Evolutionary conservation across 345 rosid genomes (phyloP), one percentile per base, ranked within the genome.

Genomic region (Arabidopsis arenosa): DNA sequence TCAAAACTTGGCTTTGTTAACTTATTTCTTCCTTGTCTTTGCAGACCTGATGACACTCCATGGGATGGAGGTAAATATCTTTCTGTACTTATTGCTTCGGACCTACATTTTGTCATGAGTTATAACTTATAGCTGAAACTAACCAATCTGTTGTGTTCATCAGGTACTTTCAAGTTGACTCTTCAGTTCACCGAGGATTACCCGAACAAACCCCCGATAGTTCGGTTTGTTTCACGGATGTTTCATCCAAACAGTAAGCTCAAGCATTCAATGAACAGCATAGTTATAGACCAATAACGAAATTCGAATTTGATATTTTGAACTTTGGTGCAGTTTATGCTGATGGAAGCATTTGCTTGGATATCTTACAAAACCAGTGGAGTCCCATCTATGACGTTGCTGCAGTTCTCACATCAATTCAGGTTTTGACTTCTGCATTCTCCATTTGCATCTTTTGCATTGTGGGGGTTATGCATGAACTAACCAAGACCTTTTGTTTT

Each of bases 341-440:
- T 0, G 95, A 90, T 85, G 92, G 95, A 72, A 87, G 92, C 72
- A 89, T 89, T 57, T 89, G 95, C 74, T 80, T 89, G 85, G 92
- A 86, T 78, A 89, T 89, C 66, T 82, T 89, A 66, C 95, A 87
- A 80, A 89, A 87, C 63, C 87, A 89, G 69, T 89, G 95, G 95
- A 86, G 89, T 65, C 96, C 96, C 1, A 90, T 90, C 28, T 87
- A 90, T n/a, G 90, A 90, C 35, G 92, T 88, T 2, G 83, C 96
- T 17, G 90, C 96, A 1, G 82, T 90, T 68, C 87, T 90, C 63
- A 90, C 96, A 28, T 90, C 96, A 13, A 88, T 90, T 73, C 96
- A 87, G 95, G 95, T 89, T 72, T 48, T 28, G 35, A 33, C 36
- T 52, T 28, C 5, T 41, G 55, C 41, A 7, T 48, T 18, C 59